A percentile compares a stretch with the other conserved stretches of the same genome.
Evolutionary conservation across 495 filamentous ascomycete genomes (phyloP).

Genomic region (Aspergillus funiculosus): DNA sequence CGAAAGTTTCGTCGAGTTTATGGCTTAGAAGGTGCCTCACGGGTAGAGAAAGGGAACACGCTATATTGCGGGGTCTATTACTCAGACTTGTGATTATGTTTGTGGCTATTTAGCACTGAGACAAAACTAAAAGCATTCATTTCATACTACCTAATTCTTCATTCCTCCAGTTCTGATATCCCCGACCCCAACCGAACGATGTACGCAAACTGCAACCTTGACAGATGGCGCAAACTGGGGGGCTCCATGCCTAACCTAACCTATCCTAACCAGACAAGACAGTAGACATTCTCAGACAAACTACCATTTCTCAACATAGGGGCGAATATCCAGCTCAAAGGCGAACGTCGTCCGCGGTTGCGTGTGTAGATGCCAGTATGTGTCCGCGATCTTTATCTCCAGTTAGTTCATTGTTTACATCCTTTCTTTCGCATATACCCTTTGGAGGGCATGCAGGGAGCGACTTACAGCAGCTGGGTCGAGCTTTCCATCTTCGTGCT

Average conservation of each 20-base stretch:
- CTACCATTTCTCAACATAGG: constrained; percentile 73
- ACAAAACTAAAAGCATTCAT: too few species aligned
- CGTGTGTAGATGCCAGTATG: constrained; percentile 83
- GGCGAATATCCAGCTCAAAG: constrained; percentile 77
- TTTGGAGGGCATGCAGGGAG: not conserved
- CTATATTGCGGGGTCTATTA: too few species aligned
- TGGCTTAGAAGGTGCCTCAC: too few species aligned
- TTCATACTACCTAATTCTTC: too few species aligned
- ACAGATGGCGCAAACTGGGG: not conserved
- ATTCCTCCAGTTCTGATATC: too few species aligned
- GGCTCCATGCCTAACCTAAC: not conserved
- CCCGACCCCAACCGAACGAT: too few species aligned
- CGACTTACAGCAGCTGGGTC: constrained; percentile 70
- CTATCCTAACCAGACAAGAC: not conserved
- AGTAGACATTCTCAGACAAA: constrained; percentile 5
- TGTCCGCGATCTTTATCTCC: constrained; percentile 68
- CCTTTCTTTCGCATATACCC: not conserved
- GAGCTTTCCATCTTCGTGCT: constrained; percentile 67
- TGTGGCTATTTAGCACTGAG: too few species aligned
- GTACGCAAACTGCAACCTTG: too few species aligned
- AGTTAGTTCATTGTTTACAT: constrained; percentile 6
- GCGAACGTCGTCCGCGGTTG: constrained; percentile 78
- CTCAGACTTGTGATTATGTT: too few species aligned
- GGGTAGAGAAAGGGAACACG: too few species aligned
- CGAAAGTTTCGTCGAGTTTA: too few species aligned